phyloP scores from a whole-genome alignment of 495 filamentous ascomycete genomes.

The Acidomyces sp. region DNA sequence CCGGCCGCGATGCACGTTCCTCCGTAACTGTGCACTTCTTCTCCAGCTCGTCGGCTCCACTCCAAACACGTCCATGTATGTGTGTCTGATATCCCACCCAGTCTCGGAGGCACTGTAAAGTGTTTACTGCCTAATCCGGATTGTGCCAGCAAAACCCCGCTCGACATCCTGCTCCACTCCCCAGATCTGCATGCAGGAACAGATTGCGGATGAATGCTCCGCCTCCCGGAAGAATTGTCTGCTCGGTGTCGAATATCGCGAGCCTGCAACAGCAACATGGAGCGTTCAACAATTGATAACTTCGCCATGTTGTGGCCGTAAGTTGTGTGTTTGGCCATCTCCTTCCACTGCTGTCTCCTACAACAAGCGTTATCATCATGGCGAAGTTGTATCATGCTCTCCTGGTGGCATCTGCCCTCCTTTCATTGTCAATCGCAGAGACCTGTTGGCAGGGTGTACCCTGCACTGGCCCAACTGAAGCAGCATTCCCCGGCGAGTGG shows the following conservation, averaged over 20 bases:
- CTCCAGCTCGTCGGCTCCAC: too few relatives aligned
- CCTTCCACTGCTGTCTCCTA: too few relatives aligned
- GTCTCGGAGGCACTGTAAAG: too few relatives aligned
- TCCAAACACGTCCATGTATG: too few relatives aligned
- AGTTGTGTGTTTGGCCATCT: too few relatives aligned
- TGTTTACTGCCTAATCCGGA: too few relatives aligned
- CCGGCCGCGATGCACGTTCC: too few relatives aligned
- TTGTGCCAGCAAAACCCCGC: too few relatives aligned
- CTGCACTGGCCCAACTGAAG: conserved; percentile 39
- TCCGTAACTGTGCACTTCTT: too few relatives aligned
- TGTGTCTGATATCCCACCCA: too few relatives aligned
- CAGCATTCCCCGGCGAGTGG: conserved; percentile 48
- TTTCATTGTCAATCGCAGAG: conserved; percentile 3
- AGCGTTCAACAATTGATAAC: too few relatives aligned
- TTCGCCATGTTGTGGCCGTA: too few relatives aligned
- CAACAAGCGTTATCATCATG: not conserved
- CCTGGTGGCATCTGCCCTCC: not conserved
- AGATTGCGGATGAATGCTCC: not conserved
- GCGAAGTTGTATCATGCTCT: not conserved
- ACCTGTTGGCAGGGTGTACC: conserved; percentile 44
- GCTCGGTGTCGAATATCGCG: not conserved
- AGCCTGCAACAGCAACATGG: not conserved
- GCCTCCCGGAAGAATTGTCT: not conserved
- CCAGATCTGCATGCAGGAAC: conserved; percentile 3
- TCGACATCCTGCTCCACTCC: not conserved